phyloP scores from a whole-genome alignment of 2,329 filamentous ascomycete genomes.

The Parafenestella ontariensis region DNA sequence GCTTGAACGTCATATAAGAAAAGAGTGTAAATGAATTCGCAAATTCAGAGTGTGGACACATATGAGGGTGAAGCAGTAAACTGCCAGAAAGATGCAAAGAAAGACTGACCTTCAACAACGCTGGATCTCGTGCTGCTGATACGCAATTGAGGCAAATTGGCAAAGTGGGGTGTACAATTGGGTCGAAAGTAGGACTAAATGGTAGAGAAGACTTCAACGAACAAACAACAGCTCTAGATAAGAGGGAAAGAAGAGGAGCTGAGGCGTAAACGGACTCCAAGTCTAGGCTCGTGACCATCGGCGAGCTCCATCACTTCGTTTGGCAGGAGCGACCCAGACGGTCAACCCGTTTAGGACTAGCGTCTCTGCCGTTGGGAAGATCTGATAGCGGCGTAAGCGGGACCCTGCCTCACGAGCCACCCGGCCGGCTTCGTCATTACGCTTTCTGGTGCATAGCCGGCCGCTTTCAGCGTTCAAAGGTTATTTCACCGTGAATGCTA shows the following conservation, averaged over 20 bases:
- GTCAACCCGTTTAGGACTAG: conserved; percentile 30
- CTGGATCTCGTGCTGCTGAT: conserved; percentile 2
- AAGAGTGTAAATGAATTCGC: too few species aligned
- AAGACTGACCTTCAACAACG: conserved; percentile 4
- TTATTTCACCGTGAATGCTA: conserved; percentile 16
- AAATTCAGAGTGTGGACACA: too few species aligned
- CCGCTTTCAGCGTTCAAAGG: neutral
- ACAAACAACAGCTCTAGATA: conserved; percentile 26
- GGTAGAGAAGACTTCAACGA: conserved; percentile 15
- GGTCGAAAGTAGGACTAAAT: conserved; percentile 13
- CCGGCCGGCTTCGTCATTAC: conserved; percentile 26
- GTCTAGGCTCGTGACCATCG: conserved; percentile 45
- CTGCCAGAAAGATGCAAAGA: neutral
- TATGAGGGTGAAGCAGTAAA: too few species aligned
- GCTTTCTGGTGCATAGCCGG: conserved; percentile 4
- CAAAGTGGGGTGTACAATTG: conserved; percentile 16
- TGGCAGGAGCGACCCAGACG: conserved; percentile 27
- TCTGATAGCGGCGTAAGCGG: conserved; percentile 17
- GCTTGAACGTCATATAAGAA: too few species aligned
- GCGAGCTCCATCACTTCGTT: conserved; percentile 37
- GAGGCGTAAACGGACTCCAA: conserved; percentile 21
- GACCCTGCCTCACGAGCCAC: conserved; percentile 26
- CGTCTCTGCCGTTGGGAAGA: conserved; percentile 13
- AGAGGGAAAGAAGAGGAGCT: conserved; percentile 23
- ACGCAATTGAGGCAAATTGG: conserved; percentile 15